Base-by-base conservation (phyloP, 192 early-diverging fungal species). In the Podila epigama region DNA sequence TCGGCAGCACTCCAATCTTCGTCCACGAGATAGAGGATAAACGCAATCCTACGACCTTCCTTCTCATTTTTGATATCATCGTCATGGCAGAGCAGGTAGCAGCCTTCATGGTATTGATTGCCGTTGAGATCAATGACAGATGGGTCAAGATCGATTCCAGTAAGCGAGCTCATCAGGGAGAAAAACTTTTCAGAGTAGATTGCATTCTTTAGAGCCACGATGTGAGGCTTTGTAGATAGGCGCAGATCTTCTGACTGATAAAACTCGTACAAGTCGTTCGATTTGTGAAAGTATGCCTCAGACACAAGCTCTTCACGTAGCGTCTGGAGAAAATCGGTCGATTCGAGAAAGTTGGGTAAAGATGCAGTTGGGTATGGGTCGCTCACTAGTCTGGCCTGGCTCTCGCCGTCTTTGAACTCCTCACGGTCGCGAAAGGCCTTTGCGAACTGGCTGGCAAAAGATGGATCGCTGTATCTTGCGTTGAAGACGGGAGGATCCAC, bases 211-310 rank as follows among this genome's bases (percentile, higher is more conserved):
- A 92, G 73, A n/a, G 73, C 79, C 1, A 69, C 69, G 11, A 91
- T 79, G 25, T 83, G 72, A 27, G 68, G 66, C 50, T 79, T 79
- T 33, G 40, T 66, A 2, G 71, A 70, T 27, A 62, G 60, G 6
- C 84, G 86, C 37, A 92, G 69, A 54, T 91, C 89, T 32, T 85
- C 82, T 5, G 85, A 88, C 44, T 92, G 91, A 62, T 85, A 81
- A 60, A 92, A 92, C 61, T 88, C 86, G 68, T 91, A 92, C 20
- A 92, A 79, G 53, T 92, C 91, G 68, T 90, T 91, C 16, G 89
- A 88, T 56, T 86, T 86, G 66, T 79, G 71, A 28, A 60, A 72
- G 37, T 78, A 86, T 3, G 57, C 50, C 63, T 85, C 72, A 4
- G 42, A 51, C 28, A 79, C 60, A 9, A 84, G 25, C 37, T 75